Evolutionary conservation across 2,329 filamentous ascomycete genomes (phyloP), one percentile per base, ranked within the genome.

Genomic region (Tympanopsis confertula): DNA sequence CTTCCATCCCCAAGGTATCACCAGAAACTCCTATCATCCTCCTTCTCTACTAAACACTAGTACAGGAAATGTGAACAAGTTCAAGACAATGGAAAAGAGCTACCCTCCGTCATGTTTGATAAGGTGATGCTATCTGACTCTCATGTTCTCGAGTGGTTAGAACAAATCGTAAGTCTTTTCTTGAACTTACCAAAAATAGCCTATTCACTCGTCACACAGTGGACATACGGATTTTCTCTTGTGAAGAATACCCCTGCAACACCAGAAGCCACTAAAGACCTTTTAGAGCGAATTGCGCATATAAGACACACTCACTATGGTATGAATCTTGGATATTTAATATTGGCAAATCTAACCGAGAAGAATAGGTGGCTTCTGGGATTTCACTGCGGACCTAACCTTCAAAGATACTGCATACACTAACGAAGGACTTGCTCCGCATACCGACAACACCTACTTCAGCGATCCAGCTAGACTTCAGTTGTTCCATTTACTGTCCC

Each of bases 401-500:
- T 74, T 68, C 37, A 76, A 77, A 49, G 74, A 78, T 47, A 76
- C 69, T 10, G 73, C 73, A 13, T 82, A 82, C 53, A 82, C 78
- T 5, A 69, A 66, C 41, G 67, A 80, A 39, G 65, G 62, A 4
- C 63, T 82, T 10, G 69, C 66, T 35, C 71, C 71, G 5, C 78
- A 82, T 51, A 82, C 76, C 3, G 78, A 82, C 56, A 82, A 67
- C 13, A 81, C 77, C 7, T 82, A 82, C 52, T 82, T 82, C 57
- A 74, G 71, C 13, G 77, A 81, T 40, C 76, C 78, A 2, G 69
- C 73, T 3, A 74, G 77, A 33, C 65, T 82, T 19, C 78, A 82
- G 51, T 65, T 80, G 22, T 77, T 82, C 52, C 78, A 82, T 50
- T 59, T 80, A n/a, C 62, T 82, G n/a, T 75, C 72, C 4, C 77